phyloP scores from a whole-genome alignment of 2,329 filamentous ascomycete genomes.

The Monosporascus cannonballus region DNA sequence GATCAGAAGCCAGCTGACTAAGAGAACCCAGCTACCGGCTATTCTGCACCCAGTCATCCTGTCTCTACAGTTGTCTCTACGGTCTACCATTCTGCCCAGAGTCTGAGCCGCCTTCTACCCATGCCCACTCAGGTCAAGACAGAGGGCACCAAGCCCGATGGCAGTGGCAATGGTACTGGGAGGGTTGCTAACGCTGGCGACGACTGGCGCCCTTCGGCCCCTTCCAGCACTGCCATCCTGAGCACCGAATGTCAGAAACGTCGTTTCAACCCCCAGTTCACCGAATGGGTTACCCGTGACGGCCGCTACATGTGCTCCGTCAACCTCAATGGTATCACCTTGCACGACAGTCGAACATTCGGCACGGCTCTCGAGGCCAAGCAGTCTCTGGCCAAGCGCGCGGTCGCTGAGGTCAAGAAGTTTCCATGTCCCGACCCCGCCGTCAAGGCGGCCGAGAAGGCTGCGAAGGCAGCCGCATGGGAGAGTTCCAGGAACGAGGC shows the following conservation, averaged over 20 bases:
- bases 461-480: neutral
- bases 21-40: too few species aligned
- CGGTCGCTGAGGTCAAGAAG: slow-evolving; percentile 8
- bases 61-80: too few species aligned
- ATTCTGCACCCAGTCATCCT: too few species aligned
- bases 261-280: slow-evolving; percentile 22
- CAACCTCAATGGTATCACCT: slow-evolving; percentile 7
- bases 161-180: neutral
- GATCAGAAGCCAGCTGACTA: too few species aligned
- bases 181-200: neutral
- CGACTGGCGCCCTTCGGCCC: neutral
- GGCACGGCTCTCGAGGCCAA: slow-evolving; percentile 14
- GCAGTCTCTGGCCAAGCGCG: slow-evolving; percentile 10
- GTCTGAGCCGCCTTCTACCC: neutral
- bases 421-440: slow-evolving; percentile 5
- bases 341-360: slow-evolving; percentile 9
- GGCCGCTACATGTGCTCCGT: slow-evolving; percentile 15
- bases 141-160: neutral
- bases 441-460: neutral
- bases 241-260: slow-evolving; percentile 21
- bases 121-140: neutral
- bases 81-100: slow-evolving; percentile 3
- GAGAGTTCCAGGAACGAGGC: neutral
- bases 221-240: slow-evolving; percentile 1
- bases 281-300: slow-evolving; percentile 6